Evolutionary conservation across 2,329 filamentous ascomycete species (phyloP).

Genomic region (Microsporum audouinii): DNA sequence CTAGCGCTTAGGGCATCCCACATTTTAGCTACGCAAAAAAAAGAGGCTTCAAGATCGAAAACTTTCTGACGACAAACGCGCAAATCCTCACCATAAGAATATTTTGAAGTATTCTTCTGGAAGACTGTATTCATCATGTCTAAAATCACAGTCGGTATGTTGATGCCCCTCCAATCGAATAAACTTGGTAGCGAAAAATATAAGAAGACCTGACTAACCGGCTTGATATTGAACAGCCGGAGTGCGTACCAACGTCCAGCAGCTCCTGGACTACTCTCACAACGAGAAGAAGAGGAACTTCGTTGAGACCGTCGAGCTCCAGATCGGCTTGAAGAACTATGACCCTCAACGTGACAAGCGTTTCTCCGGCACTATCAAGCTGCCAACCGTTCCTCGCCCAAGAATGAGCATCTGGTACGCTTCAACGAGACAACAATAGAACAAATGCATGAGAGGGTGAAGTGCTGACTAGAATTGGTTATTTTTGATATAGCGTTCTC

Average conservation of each 20-base stretch:
- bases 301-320: constrained; percentile 72
- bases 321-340: constrained; percentile 97
- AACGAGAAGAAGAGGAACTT: constrained; percentile 98
- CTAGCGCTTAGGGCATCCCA: constrained; percentile 9
- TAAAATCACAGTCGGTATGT: constrained; percentile 48
- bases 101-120: constrained; percentile 53
- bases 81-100: constrained; percentile 65
- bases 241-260: constrained; percentile 88
- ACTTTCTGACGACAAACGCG: constrained; percentile 21
- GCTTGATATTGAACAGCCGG: constrained; percentile 47
- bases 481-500: constrained; percentile 51
- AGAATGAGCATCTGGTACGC: constrained; percentile 73
- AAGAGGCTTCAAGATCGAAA: constrained; percentile 1
- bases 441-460: neutral
- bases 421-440: neutral
- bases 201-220: neutral
- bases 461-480: neutral
- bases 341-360: constrained; percentile 99
- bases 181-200: neutral
- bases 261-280: constrained; percentile 88
- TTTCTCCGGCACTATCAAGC: constrained; percentile 99
- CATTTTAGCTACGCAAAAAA: constrained; percentile 2
- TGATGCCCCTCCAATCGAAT: neutral
- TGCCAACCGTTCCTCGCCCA: constrained; percentile 81
- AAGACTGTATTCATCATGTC: constrained; percentile 62